Base-by-base conservation (phyloP, 768 basidiomycete species). In the Termitomyces sp. region DNA sequence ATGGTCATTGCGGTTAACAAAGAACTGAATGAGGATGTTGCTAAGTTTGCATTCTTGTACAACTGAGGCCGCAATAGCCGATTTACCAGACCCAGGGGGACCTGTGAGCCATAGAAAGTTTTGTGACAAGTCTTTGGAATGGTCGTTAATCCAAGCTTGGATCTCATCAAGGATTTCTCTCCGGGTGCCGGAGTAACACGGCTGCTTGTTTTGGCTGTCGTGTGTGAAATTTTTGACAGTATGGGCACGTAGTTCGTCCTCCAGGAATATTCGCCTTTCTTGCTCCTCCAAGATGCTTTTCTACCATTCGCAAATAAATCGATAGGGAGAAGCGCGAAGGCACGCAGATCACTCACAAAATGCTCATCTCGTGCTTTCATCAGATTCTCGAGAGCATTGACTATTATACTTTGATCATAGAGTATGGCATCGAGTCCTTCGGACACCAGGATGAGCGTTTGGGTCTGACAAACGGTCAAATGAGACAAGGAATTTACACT, bases 41-140 rank as follows among this genome's bases (percentile, higher is more conserved):
- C 22, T 1, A 28, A 33, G 18, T 13, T 59, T 54, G 58, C 60
- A 65, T n/a, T 56, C 40, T 24, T n/a, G 33, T 9, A 55, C 54
- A 16, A 62, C 49, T 7, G 60, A 57, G 5, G 64, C 61, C 0
- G 60, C 55, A 4, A 62, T 62, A 15, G 64, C 64, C 11, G 64
- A 62, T 59, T 65, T 46, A 28, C 57, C 32, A 52, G 52, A 42
- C 44, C 63, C 61, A 0, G 46, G 49, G 16, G 18, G 48, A 52
- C 63, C 63, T 12, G 48, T 16, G 2, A 66, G 61, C 44, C 64
- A 51, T n/a, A 24, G 18, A 9, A 66, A 61, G 35, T 66, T 58
- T 22, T 52, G 57, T 44, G 60, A 60, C n/a, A 4, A 20, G 42
- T n/a, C 20, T 15, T 50, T 38, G 0, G 55, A 42, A 16, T 55